Evolutionary conservation across 306 rosid genomes (phyloP).

Genomic region (Acacia crassicarpa): DNA sequence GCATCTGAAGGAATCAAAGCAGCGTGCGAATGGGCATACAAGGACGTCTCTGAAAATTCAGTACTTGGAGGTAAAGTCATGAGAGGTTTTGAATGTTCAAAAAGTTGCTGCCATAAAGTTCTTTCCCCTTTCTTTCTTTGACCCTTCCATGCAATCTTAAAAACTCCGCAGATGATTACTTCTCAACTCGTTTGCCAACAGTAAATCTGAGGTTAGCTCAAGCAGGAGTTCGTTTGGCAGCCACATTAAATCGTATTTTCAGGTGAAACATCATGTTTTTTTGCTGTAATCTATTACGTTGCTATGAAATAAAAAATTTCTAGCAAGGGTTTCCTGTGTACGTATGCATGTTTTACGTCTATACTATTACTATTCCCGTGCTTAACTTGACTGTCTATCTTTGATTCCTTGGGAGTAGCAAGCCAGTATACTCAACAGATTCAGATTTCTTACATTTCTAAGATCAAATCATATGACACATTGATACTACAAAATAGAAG

Average conservation of each 20-base stretch:
- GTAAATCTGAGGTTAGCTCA: slow-evolving; percentile 70
- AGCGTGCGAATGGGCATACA: slow-evolving; percentile 82
- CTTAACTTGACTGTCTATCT: not conserved
- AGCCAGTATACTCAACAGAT: not conserved
- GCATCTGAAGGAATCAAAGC: slow-evolving; percentile 72
- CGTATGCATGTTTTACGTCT: not conserved
- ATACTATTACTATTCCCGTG: not conserved
- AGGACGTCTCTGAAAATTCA: slow-evolving; percentile 60
- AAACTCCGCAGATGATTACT: slow-evolving; percentile 63
- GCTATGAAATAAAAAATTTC: not conserved
- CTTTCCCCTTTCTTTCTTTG: not conserved
- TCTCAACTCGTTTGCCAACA: slow-evolving; percentile 63
- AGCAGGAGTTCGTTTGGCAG: slow-evolving; percentile 91
- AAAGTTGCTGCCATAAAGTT: not conserved
- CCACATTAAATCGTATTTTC: slow-evolving; percentile 68
- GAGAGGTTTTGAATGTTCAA: not conserved
- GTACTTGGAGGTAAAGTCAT: slow-evolving; percentile 52
- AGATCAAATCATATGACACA: not conserved
- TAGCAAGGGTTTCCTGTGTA: not conserved
- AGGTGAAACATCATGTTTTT: not conserved
- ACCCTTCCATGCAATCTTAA: not conserved
- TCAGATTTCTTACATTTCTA: not conserved
- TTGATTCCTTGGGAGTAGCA: not conserved
- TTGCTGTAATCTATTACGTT: not conserved
- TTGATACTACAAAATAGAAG: not conserved